Base-by-base conservation (phyloP, 1,139 yeast species). In the Diutina pseudorugosa region DNA sequence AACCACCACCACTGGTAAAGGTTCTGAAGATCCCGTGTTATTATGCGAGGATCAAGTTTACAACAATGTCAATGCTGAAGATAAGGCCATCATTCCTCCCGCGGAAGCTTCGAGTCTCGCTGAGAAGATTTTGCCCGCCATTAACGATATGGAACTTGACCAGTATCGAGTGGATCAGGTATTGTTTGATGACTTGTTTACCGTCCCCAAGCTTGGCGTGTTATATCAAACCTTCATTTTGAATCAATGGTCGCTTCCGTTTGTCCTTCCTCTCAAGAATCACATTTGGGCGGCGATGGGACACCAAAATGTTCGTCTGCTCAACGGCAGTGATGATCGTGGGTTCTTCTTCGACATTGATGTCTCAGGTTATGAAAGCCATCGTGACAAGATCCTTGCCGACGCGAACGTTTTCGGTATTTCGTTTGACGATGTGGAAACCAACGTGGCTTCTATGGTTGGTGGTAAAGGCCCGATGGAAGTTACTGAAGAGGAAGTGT, bases 1-100 rank as follows among this genome's bases (percentile, higher is more conserved):
- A 49, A 51, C 59, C 11, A 58, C 68, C 30, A 21, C 14, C 8
- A 56, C 59, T 30, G 59, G 59, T 9, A 59, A 59, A 25, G 60
- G 65, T 52, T n/a, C 30, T 49, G 27, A 56, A 62, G 61, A 65
- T 51, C 53, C 62, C 3, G 51, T 55, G 1, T 64, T 73, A 43
- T 71, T 66, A 55, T 60, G 73, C 66, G 78, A 75, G 57, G 65
- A 66, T n/a, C 67, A 67, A 55, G 68, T 75, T 51, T 75, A 73
- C 57, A 65, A 83, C 12, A 62, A 67, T 1, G 54, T 62, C 20
- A 68, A 72, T 64, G 55, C 76, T 66, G 52, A 69, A 65, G 56
- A 67, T 60, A 57, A 74, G 51, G 79, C 85, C 23, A 73, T 84
- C 60, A 71, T 89, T 41, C 71, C 85, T 41, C 85, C 90, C 51